A percentile compares a stretch with the other conserved stretches of the same genome.
phyloP scores from a whole-genome alignment of 2,329 filamentous ascomycete species.

The Venturia carpophila region DNA sequence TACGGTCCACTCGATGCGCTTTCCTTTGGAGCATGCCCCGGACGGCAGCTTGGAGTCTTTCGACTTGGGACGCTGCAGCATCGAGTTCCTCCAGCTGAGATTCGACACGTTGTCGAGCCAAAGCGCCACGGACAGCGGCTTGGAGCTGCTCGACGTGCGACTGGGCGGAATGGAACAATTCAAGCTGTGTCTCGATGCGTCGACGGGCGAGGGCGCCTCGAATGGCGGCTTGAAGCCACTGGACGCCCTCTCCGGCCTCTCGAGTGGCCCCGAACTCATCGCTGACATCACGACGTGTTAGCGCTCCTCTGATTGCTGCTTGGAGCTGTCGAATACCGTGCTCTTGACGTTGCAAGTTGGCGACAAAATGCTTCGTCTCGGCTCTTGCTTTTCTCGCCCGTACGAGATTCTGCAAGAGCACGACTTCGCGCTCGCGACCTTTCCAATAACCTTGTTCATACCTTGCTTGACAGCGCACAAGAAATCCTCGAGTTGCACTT shows the following conservation, averaged over 20 bases:
- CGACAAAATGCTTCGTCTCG: slow-evolving; percentile 41
- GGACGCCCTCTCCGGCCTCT: slow-evolving; percentile 51
- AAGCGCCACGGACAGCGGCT: slow-evolving; percentile 35
- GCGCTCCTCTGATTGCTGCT: slow-evolving; percentile 46
- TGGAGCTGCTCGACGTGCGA: slow-evolving; percentile 53
- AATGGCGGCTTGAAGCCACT: slow-evolving; percentile 50
- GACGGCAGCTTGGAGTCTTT: slow-evolving; percentile 51
- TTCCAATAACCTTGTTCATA: slow-evolving; percentile 61
- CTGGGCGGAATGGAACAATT: slow-evolving; percentile 32
- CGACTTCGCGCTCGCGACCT: slow-evolving; percentile 60
- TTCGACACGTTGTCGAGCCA: slow-evolving; percentile 4
- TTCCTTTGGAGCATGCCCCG: slow-evolving; percentile 37
- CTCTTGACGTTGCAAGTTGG: slow-evolving; percentile 38
- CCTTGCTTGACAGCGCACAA: slow-evolving; percentile 57
- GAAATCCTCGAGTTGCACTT: slow-evolving; percentile 66
- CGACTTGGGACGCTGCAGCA: slow-evolving; percentile 47
- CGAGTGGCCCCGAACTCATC: slow-evolving; percentile 53
- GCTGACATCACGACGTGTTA: slow-evolving; percentile 35
- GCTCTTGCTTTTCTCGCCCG: slow-evolving; percentile 53
- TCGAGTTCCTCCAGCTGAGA: slow-evolving; percentile 24
- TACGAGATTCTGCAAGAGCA: slow-evolving; percentile 75
- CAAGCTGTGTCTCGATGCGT: slow-evolving; percentile 45
- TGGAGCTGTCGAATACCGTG: slow-evolving; percentile 45
- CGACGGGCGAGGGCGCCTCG: slow-evolving; percentile 39
- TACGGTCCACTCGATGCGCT: slow-evolving; percentile 29